Percentiles rank a stretch among this genome's conserved stretches.
phyloP scores from a whole-genome alignment of 1,139 yeast genomes.

The Pichia norvegensis region DNA sequence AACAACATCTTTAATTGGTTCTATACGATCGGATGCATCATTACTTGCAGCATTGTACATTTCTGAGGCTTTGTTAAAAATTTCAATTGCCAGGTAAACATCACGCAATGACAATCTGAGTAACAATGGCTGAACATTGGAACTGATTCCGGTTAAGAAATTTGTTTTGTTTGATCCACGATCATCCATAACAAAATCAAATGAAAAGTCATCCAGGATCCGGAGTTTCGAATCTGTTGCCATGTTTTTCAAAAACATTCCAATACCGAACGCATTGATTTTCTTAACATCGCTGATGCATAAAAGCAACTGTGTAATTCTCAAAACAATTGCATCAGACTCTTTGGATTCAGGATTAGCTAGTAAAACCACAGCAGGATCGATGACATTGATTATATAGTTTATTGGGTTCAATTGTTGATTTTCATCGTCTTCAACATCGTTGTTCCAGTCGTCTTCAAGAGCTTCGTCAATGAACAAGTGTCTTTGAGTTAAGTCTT shows the following conservation, averaged over 20 bases:
- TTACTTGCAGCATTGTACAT: constrained; percentile 34
- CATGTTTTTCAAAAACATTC: constrained; percentile 82
- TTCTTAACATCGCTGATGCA: constrained; percentile 62
- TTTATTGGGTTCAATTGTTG: not conserved
- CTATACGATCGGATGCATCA: constrained; percentile 1
- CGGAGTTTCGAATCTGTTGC: constrained; percentile 56
- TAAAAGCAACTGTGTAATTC: constrained; percentile 69
- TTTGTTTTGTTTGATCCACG: constrained; percentile 55
- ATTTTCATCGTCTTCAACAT: not conserved
- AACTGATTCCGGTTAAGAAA: constrained; percentile 54
- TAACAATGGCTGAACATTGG: constrained; percentile 73
- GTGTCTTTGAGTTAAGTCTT: not conserved
- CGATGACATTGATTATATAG: constrained; percentile 63
- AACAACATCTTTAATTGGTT: not conserved
- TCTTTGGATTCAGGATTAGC: constrained; percentile 67
- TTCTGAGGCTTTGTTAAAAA: constrained; percentile 64
- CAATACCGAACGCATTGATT: constrained; percentile 69
- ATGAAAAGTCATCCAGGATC: constrained; percentile 81
- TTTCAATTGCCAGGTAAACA: constrained; percentile 67
- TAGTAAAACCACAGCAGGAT: constrained; percentile 68
- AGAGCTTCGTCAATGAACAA: constrained; percentile 6
- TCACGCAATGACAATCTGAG: constrained; percentile 82
- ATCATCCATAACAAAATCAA: constrained; percentile 66
- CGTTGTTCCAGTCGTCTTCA: not conserved
- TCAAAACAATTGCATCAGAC: constrained; percentile 86